Evolutionary conservation across 2,329 filamentous ascomycete species (phyloP).

Genomic region (Lanzia echinophila): DNA sequence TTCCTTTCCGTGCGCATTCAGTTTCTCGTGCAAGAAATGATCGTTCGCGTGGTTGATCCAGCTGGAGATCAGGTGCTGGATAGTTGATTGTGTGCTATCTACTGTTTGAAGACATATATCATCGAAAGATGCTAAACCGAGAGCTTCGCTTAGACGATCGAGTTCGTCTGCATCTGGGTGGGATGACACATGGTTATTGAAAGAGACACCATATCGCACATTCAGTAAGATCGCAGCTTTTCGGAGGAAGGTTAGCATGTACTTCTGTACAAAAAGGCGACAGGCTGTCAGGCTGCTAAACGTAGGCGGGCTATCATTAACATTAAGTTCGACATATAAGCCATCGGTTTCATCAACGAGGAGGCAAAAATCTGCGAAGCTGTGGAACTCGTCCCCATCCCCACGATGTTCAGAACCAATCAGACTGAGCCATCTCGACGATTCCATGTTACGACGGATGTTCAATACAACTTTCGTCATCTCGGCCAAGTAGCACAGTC

Average conservation of each 20-base stretch:
- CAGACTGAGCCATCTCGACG: constrained; percentile 40
- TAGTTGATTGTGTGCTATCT: constrained; percentile 26
- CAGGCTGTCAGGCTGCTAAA: constrained; percentile 48
- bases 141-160: constrained; percentile 67
- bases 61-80: constrained; percentile 45
- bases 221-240: constrained; percentile 81
- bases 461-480: constrained; percentile 72
- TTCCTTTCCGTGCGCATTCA: neutral
- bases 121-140: constrained; percentile 72
- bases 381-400: constrained; percentile 1
- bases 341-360: constrained; percentile 15
- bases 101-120: constrained; percentile 53
- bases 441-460: constrained; percentile 48
- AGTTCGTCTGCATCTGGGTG: constrained; percentile 68
- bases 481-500: constrained; percentile 85
- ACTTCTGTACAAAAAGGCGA: constrained; percentile 64
- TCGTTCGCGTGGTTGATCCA: constrained; percentile 53
- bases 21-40: neutral
- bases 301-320: constrained; percentile 48
- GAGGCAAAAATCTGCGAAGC: constrained; percentile 24
- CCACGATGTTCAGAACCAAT: constrained; percentile 6
- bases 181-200: constrained; percentile 61
- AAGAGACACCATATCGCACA: constrained; percentile 81
- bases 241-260: constrained; percentile 82
- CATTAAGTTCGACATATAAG: constrained; percentile 30